phyloP scores from a whole-genome alignment of 345 rosid species.

The Eutrema yunnanense region DNA sequence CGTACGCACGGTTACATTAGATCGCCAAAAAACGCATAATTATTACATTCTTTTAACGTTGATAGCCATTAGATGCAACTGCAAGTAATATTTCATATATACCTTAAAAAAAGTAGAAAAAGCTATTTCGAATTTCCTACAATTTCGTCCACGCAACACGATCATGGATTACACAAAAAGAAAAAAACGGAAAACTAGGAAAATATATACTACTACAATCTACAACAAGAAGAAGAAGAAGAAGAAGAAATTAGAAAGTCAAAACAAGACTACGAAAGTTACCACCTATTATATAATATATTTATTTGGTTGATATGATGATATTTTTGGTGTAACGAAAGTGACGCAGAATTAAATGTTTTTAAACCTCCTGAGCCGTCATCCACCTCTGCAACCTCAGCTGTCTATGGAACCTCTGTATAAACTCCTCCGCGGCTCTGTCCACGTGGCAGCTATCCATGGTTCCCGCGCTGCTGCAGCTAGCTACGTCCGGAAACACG shows the following conservation, averaged over 20 bases:
- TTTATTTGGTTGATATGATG: background rate
- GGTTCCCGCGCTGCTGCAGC: conserved; percentile 51
- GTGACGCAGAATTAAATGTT: background rate
- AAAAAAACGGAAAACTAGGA: background rate
- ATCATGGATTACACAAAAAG: conserved; percentile 5
- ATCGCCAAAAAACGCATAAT: background rate
- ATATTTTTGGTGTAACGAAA: background rate
- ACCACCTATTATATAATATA: background rate
- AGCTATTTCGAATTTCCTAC: conserved; percentile 2
- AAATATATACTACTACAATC: background rate
- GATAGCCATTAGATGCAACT: background rate
- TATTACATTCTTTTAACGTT: background rate
- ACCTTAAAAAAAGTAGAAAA: too few species aligned
- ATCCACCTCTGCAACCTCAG: conserved; percentile 48
- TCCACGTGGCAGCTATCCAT: conserved; percentile 58
- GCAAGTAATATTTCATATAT: background rate
- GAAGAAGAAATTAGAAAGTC: background rate
- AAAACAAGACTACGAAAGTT: conserved; percentile 18
- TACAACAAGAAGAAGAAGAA: too few species aligned
- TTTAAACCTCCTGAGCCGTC: conserved; percentile 27
- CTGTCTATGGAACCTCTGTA: conserved; percentile 64
- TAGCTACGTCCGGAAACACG: conserved; percentile 50
- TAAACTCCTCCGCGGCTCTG: conserved; percentile 85
- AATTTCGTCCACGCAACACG: conserved; percentile 18
- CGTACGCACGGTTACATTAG: background rate